Evolutionary conservation across 139 green algal species (phyloP), one percentile per base, ranked within the genome.

Genomic region (Desmodesmus armatus): DNA sequence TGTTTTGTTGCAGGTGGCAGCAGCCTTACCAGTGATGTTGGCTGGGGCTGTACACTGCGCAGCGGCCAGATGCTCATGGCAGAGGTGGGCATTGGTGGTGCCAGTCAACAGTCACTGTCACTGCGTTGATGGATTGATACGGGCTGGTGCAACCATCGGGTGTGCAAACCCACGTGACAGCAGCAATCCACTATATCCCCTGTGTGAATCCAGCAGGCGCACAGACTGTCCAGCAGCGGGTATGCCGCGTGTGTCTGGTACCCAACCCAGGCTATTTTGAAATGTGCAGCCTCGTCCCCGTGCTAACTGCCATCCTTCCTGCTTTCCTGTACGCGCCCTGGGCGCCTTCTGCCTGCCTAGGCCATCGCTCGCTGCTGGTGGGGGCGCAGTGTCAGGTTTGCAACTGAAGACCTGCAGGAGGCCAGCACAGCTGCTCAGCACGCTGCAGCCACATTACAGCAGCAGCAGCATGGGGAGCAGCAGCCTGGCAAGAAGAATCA

Each of bases 11-110:
- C 84, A 90, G 87, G 90, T 31, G 37, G 66, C 0, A 53, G 47
- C 2, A n/a, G 71, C 2, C 84, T 96, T 6, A 95, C 86, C 7
- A 95, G 73, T 25, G 97, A 99, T 66, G 91, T 92, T 0, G 96
- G 96, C 5, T 99, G 96, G 96, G 97, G 96, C 43, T 99, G 96
- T 90, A 99, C 98, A 15, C 85, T 99, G 35, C 92, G 96, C 67
- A 97, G 91, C 66, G 96, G 94, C 0, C 96, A 99, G 88, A 99
- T 99, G 96, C 87, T 99, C 13, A 83, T 99, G 33, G 95, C 93
- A 4, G 91, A 98, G 91, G 94, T 96, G 70, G 2, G 81, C 27
- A 1, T n/a, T n/a, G n/a, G n/a, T n/a, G n/a, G n/a, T n/a, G n/a
- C n/a, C n/a, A n/a, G n/a, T n/a, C n/a, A n/a, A n/a, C n/a, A n/a